Evolutionary conservation across 2,329 filamentous ascomycete species (phyloP).

Genomic region (Trichoderma citrinoviride): DNA sequence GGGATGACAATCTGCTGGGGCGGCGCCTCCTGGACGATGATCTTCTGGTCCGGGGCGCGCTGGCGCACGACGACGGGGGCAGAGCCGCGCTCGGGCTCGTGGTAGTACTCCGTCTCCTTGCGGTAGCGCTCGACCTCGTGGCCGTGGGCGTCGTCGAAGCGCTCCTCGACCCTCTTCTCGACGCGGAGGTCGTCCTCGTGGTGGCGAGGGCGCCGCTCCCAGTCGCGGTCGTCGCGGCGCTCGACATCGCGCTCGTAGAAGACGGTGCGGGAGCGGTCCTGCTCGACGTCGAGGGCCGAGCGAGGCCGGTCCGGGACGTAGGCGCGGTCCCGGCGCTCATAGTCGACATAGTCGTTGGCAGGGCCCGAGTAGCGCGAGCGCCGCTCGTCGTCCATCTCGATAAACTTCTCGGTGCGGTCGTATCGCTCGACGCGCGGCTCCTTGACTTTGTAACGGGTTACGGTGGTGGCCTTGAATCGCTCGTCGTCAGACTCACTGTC

Average conservation of each 20-base stretch:
- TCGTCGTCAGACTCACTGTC: slow-evolving; percentile 45
- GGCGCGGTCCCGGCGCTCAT: slow-evolving; percentile 41
- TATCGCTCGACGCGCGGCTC: slow-evolving; percentile 43
- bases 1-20: slow-evolving; percentile 52
- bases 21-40: slow-evolving; percentile 58
- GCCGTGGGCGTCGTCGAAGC: slow-evolving; percentile 44
- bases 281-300: slow-evolving; percentile 48
- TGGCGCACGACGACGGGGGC: slow-evolving; percentile 57
- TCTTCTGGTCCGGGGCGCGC: slow-evolving; percentile 55
- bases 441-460: slow-evolving; percentile 53
- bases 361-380: slow-evolving; percentile 45
- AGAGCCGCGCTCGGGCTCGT: slow-evolving; percentile 48
- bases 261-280: slow-evolving; percentile 39
- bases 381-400: slow-evolving; percentile 47
- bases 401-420: slow-evolving; percentile 39
- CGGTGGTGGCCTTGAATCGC: slow-evolving; percentile 46
- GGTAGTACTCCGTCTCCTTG: slow-evolving; percentile 62
- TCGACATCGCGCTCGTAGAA: slow-evolving; percentile 49
- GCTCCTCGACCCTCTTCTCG: slow-evolving; percentile 53
- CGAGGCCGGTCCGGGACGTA: slow-evolving; percentile 50
- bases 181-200: slow-evolving; percentile 53
- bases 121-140: slow-evolving; percentile 58
- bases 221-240: slow-evolving; percentile 43
- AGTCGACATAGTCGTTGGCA: slow-evolving; percentile 44
- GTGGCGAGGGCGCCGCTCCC: slow-evolving; percentile 43